phyloP scores from a whole-genome alignment of 1,284 basidiomycete genomes.

The Earliella scabrosa region DNA sequence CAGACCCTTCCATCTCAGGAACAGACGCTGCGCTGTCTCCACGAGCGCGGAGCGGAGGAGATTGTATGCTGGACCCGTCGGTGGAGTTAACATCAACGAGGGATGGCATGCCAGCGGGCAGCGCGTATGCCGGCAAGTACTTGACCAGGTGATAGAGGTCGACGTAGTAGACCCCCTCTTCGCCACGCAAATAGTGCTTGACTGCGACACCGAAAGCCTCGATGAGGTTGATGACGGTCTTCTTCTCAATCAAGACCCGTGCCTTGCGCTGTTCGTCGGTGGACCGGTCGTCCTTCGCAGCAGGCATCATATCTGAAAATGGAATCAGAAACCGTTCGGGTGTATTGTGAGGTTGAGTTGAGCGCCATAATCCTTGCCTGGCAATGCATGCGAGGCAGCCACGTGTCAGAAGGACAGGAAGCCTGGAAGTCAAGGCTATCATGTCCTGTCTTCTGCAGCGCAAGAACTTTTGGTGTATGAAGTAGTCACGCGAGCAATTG shows the following conservation, averaged over 20 bases:
- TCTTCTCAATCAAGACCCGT: conserved; percentile 69
- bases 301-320: conserved; percentile 32
- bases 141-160: conserved; percentile 71
- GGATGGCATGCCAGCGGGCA: conserved; percentile 59
- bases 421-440: no score
- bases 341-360: no score
- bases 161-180: conserved; percentile 57
- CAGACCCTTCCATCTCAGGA: conserved; percentile 3
- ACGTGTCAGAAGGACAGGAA: no score
- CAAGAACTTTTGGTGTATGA: neutral
- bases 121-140: conserved; percentile 67
- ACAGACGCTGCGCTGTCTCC: conserved; percentile 13
- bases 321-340: no score
- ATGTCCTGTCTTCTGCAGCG: no score
- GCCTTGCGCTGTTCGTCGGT: conserved; percentile 45
- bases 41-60: conserved; percentile 5
- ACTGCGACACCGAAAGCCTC: conserved; percentile 57
- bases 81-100: conserved; percentile 37
- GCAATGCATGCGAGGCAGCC: no score
- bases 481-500: no score
- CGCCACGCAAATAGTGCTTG: conserved; percentile 63
- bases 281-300: conserved; percentile 31
- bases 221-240: conserved; percentile 61
- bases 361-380: no score
- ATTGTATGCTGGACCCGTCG: conserved; percentile 20